Evolutionary conservation across 306 rosid species (phyloP).

Genomic region (Acacia melanoxylon): DNA sequence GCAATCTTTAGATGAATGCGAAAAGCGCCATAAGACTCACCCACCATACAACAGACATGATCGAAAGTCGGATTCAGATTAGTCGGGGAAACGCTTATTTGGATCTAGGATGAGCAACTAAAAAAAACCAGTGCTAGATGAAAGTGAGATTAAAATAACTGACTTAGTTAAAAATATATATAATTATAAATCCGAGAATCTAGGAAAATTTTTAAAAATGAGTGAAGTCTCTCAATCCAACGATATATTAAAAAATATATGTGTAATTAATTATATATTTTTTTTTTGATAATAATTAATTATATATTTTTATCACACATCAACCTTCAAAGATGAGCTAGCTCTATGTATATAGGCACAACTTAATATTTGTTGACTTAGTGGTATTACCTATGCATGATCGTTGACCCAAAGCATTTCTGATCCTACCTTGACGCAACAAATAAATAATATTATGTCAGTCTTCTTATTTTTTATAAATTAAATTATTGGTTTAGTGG

Average conservation of each 20-base stretch:
- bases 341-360: not conserved
- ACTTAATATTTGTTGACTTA: not conserved
- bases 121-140: not conserved
- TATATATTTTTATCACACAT: not conserved
- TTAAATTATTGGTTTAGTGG: not conserved
- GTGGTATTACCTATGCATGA: not conserved
- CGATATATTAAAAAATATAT: not conserved
- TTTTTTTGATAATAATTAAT: too few species aligned
- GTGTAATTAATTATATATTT: not conserved
- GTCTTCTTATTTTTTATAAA: not conserved
- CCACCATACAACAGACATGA: too few species aligned
- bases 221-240: not conserved
- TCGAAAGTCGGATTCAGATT: too few species aligned
- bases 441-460: not conserved
- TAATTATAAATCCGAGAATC: not conserved
- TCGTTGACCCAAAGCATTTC: conserved; percentile 6
- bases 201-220: not conserved
- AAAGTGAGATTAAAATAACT: not conserved
- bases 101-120: too few species aligned
- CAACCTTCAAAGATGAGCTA: not conserved
- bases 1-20: too few species aligned
- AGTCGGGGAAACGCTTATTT: too few species aligned
- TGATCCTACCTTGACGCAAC: not conserved
- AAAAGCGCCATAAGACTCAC: too few species aligned
- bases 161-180: not conserved